These are phyloP conservation scores for Myxozyma neotropica DNA, from an alignment of 805 yeast genomes.

Conservation along the genomic window DNA sequence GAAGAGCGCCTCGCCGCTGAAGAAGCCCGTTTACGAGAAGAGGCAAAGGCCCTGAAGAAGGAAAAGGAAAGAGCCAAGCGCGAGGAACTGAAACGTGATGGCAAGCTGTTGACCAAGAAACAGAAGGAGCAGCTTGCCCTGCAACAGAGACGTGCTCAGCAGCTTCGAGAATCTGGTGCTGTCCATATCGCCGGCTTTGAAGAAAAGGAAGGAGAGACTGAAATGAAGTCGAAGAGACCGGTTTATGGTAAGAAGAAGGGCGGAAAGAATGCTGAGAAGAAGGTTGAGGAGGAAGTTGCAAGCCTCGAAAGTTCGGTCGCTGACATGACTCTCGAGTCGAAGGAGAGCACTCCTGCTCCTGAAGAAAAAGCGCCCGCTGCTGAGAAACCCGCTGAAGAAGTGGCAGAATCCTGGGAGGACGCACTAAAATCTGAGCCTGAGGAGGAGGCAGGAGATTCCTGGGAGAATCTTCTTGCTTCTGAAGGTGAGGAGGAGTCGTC, in stretches of 20 bases:
- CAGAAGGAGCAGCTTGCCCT: slow-evolving; percentile 90
- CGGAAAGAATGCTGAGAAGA: slow-evolving; percentile 41
- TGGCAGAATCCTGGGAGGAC: slow-evolving; percentile 46
- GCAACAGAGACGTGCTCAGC: slow-evolving; percentile 86
- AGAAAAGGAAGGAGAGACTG: slow-evolving; percentile 39
- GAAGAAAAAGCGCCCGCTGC: slow-evolving; percentile 32
- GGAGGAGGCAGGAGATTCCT: slow-evolving; percentile 30
- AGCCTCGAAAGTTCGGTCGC: slow-evolving; percentile 41
- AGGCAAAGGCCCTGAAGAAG: slow-evolving; percentile 57
- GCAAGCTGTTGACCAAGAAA: slow-evolving; percentile 88
- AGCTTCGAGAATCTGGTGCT: slow-evolving; percentile 73
- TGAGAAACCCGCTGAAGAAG: slow-evolving; percentile 44
- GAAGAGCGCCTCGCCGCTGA: slow-evolving; percentile 52
- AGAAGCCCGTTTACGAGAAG: slow-evolving; percentile 45
- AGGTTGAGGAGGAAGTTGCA: slow-evolving; percentile 36
- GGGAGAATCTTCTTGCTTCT: slow-evolving; percentile 36
- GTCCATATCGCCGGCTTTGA: slow-evolving; percentile 72
- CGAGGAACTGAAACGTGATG: slow-evolving; percentile 94
- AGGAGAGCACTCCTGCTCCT: slow-evolving; percentile 37
- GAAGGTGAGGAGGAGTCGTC: slow-evolving; percentile 38
- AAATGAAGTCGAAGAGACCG: slow-evolving; percentile 61
- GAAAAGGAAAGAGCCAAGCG: slow-evolving; percentile 85
- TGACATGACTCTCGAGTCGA: slow-evolving; percentile 24
- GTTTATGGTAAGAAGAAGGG: slow-evolving; percentile 71
- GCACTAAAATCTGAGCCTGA: slow-evolving; percentile 35